Conservation (phyloP, 1,284 basidiomycete genomes). For the Naganishia albida region DNA sequence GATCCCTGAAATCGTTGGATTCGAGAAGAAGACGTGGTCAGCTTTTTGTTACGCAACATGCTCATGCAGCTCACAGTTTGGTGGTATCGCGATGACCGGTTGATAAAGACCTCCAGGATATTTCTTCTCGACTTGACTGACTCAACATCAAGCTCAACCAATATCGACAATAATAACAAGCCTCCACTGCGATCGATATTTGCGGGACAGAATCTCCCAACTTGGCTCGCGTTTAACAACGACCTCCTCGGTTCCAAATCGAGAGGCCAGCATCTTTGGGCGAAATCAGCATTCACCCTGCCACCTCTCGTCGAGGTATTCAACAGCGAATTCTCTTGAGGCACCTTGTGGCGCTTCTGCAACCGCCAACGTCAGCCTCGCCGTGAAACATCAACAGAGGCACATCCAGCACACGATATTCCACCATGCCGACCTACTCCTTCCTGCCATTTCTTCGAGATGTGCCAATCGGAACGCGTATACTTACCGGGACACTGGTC, state of each 20-base stretch:
- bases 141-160: neutral
- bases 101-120: too few relatives aligned
- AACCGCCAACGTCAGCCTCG: neutral
- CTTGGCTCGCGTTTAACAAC: neutral
- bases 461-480: constrained; percentile 65
- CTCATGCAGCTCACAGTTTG: too few relatives aligned
- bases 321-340: neutral
- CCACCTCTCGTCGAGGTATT: neutral
- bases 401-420: neutral
- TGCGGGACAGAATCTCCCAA: constrained; percentile 6
- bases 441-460: constrained; percentile 53
- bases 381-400: neutral
- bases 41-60: too few relatives aligned
- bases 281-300: too few relatives aligned
- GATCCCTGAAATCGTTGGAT: too few relatives aligned
- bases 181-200: neutral
- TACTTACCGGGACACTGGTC: constrained; percentile 70
- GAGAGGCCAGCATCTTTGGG: too few relatives aligned
- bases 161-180: neutral
- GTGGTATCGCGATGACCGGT: too few relatives aligned
- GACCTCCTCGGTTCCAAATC: neutral
- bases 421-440: constrained; percentile 49
- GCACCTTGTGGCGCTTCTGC: neutral
- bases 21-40: too few relatives aligned
- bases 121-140: neutral